Evolutionary conservation across 768 basidiomycete genomes (phyloP).

Genomic region (Lactarius pseudohatsudake): DNA sequence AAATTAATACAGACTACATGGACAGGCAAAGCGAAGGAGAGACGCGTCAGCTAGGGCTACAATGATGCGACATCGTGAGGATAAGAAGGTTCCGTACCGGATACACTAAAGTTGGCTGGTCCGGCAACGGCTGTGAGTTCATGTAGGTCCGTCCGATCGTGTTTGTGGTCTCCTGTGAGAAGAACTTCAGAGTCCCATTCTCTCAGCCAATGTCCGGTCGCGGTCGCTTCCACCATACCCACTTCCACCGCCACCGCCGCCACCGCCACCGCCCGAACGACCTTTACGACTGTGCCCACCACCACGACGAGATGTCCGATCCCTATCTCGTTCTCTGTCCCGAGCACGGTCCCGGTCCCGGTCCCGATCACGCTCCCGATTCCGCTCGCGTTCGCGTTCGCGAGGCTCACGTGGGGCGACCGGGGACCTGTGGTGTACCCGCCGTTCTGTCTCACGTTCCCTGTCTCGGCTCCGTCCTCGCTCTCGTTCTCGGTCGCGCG

Average conservation of each 20-base stretch:
- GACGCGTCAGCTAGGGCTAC: conserved; percentile 37
- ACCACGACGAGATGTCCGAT: conserved; percentile 29
- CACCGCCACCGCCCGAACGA: conserved; percentile 44
- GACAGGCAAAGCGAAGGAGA: conserved; percentile 23
- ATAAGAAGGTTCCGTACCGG: conserved; percentile 36
- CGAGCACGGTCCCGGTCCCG: conserved; percentile 30
- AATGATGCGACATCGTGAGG: conserved; percentile 27
- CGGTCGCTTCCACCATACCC: conserved; percentile 40
- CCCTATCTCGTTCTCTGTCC: conserved; percentile 26
- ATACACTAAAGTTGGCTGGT: conserved; percentile 38
- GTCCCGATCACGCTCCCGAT: conserved; percentile 33
- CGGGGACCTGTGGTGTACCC: conserved; percentile 20
- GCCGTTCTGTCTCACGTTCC: conserved; percentile 32
- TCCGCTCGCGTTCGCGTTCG: conserved; percentile 27
- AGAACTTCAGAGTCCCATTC: conserved; percentile 66
- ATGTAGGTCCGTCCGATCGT: conserved; percentile 30
- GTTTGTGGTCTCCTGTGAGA: conserved; percentile 23
- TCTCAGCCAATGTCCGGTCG: conserved; percentile 83
- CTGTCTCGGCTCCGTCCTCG: conserved; percentile 29
- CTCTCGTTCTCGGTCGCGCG: conserved; percentile 36
- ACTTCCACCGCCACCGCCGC: conserved; percentile 40
- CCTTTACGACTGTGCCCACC: conserved; percentile 33
- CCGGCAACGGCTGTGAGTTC: conserved; percentile 22
- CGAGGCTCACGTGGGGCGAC: conserved; percentile 23
- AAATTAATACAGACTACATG: conserved; percentile 39